Evolutionary conservation across 352 stramenopile species (phyloP).

Genomic region (Globisporangium acanthophoron): DNA sequence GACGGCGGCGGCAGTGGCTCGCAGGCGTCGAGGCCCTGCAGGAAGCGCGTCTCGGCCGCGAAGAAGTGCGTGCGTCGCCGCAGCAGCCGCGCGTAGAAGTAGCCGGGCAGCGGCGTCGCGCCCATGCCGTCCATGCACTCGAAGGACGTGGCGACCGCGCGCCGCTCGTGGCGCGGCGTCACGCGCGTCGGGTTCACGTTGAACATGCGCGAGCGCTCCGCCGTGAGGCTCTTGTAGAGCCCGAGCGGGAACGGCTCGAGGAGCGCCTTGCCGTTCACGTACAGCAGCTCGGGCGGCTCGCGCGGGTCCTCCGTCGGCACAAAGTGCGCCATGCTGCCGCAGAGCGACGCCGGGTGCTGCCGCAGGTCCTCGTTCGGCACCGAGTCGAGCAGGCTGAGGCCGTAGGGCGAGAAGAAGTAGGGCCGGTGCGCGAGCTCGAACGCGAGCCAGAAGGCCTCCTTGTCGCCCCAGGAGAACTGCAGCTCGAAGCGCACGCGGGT

Average conservation of each 20-base stretch:
- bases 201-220: slow-evolving; percentile 3
- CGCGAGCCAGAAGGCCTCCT: slow-evolving; percentile 73
- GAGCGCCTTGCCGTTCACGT: slow-evolving; percentile 21
- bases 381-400: slow-evolving; percentile 41
- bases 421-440: slow-evolving; percentile 42
- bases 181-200: slow-evolving; percentile 6
- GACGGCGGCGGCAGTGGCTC: neutral
- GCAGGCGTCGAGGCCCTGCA: neutral
- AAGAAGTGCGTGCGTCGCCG: slow-evolving; percentile 41
- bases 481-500: slow-evolving; percentile 55
- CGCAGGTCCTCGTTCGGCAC: slow-evolving; percentile 47
- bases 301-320: slow-evolving; percentile 29
- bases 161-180: slow-evolving; percentile 8
- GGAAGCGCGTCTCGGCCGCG: slow-evolving; percentile 23
- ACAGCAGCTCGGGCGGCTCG: slow-evolving; percentile 32
- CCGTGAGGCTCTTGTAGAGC: slow-evolving; percentile 8
- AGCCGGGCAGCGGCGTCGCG: slow-evolving; percentile 19
- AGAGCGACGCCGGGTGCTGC: slow-evolving; percentile 51
- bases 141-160: slow-evolving; percentile 20
- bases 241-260: slow-evolving; percentile 55
- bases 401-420: slow-evolving; percentile 69
- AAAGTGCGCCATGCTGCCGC: slow-evolving; percentile 63
- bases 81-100: slow-evolving; percentile 36
- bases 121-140: slow-evolving; percentile 45
- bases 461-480: slow-evolving; percentile 67